A percentile compares a stretch with the other conserved stretches of the same genome.
Evolutionary conservation across 805 yeast species (phyloP).

Genomic region (Candida taoyuanica): DNA sequence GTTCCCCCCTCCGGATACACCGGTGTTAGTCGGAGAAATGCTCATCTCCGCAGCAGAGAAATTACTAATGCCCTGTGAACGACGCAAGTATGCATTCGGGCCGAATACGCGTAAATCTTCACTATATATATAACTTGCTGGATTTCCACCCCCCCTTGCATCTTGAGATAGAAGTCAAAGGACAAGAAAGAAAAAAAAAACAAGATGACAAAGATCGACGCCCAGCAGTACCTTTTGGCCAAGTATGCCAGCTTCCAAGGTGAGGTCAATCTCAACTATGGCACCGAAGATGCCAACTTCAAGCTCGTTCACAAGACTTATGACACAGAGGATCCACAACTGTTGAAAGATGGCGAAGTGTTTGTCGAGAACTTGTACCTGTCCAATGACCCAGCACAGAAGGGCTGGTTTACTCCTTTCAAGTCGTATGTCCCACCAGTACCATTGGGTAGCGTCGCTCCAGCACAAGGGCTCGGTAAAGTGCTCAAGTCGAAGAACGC

Average conservation of each 20-base stretch:
- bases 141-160: too few species aligned
- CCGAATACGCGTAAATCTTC: background rate
- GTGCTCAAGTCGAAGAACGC: constrained; percentile 43
- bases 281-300: constrained; percentile 29
- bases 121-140: too few species aligned
- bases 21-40: constrained; percentile 2
- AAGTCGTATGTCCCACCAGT: constrained; percentile 29
- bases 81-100: background rate
- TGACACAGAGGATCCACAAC: constrained; percentile 18
- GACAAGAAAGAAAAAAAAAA: background rate
- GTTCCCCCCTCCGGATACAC: background rate
- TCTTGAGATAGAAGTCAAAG: too few species aligned
- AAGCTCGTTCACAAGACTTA: constrained; percentile 21
- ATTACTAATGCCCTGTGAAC: too few species aligned
- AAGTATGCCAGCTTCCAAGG: constrained; percentile 25
- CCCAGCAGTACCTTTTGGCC: constrained; percentile 30
- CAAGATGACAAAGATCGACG: constrained; percentile 19
- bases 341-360: constrained; percentile 36
- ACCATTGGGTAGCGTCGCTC: constrained; percentile 40
- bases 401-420: constrained; percentile 44
- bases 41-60: too few species aligned
- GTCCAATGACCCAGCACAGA: constrained; percentile 61
- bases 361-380: constrained; percentile 41
- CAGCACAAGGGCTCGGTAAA: constrained; percentile 47
- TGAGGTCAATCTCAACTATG: constrained; percentile 25